Base-by-base conservation (phyloP, 306 rosid species). In the Rosa chinensis region DNA sequence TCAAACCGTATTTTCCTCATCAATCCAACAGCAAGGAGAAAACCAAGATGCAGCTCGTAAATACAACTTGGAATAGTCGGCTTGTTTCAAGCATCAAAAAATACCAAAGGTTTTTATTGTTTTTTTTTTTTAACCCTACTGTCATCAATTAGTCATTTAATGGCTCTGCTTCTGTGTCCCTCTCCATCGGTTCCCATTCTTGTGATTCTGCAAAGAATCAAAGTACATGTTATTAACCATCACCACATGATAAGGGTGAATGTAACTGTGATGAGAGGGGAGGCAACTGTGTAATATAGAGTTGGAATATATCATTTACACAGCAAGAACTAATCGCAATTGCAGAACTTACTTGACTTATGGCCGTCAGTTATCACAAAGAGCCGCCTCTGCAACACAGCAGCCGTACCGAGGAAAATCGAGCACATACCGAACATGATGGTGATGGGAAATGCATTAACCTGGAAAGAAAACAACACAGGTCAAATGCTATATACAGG, bases 341-440 rank as follows among this genome's bases (percentile, higher is more conserved):
- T 61, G 70, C 14, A 62, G 25, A 84, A 72, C 89, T 77, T 88
- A 95, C 99, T 93, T 89, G 98, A 93, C 88, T 92, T 95, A 4
- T 66, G 82, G 72, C 52, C 44, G 3, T 95, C 98, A 25, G 89
- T 77, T 79, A 95, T 93, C 77, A 82, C 83, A 91, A 88, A 73
- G 25, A 95, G 91, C 85, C 99, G 89, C 92, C 94, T 90, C 87
- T 93, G 98, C 85, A 95, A 84, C 72, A 91, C 66, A 78, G 87
- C 90, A 62, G 99, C 99, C 74, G 90, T 87, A 64, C 81, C 44
- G 66, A 95, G 99, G 93, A 95, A 95, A 74, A 95, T 89, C 28
- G 99, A 90, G 91, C 98, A 95, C 98, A 95, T 95, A 73, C 98
- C 99, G 74, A 95, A 93, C 99, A 95, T 95, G 55, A 93, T 87